Evolutionary conservation across 2,329 filamentous ascomycete species (phyloP).

Genomic region (Penicillium sp.): DNA sequence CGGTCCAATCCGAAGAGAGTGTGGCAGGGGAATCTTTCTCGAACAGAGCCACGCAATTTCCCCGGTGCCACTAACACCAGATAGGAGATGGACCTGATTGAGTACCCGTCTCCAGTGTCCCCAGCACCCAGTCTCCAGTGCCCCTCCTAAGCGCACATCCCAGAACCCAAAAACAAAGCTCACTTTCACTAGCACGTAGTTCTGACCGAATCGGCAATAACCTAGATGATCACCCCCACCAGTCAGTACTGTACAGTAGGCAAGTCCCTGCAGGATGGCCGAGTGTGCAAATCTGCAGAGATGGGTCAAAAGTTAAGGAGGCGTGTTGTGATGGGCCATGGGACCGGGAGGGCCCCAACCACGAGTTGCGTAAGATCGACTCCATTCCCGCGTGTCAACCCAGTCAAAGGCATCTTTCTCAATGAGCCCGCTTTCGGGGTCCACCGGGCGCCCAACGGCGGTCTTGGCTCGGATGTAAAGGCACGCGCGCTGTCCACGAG

Average conservation of each 20-base stretch:
- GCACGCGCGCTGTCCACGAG: conserved; percentile 17
- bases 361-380: conserved; percentile 19
- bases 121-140: no score
- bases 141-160: background rate
- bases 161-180: background rate
- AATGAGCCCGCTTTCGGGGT: conserved; percentile 2
- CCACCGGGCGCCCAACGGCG: conserved; percentile 24
- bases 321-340: background rate
- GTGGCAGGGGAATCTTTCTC: background rate
- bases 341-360: background rate
- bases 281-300: background rate
- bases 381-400: conserved; percentile 24
- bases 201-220: conserved; percentile 5
- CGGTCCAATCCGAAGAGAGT: background rate
- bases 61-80: background rate
- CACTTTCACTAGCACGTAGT: conserved; percentile 3
- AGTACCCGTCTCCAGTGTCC: no score
- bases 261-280: background rate
- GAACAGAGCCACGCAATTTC: background rate
- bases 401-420: conserved; percentile 1
- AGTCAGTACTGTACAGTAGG: background rate
- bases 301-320: background rate
- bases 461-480: conserved; percentile 7
- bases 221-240: conserved; percentile 8
- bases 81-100: background rate